Conservation (phyloP, 2,329 filamentous ascomycete species). For the Moelleriella libera region DNA sequence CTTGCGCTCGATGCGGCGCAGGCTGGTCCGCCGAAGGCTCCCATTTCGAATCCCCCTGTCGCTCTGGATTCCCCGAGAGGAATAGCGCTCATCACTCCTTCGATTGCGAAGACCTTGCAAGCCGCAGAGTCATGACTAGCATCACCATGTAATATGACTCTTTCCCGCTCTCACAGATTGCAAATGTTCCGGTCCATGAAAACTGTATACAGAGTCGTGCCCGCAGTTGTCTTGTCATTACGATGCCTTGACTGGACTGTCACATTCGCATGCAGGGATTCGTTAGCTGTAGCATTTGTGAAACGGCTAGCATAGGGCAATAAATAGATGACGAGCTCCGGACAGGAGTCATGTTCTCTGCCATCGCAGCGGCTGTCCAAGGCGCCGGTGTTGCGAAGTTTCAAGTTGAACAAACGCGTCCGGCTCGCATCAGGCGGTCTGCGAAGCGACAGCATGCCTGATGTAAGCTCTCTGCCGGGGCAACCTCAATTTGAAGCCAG, state of each 20-base stretch:
- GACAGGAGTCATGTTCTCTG: neutral
- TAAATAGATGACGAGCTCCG: neutral
- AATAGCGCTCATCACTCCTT: neutral
- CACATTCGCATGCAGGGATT: neutral
- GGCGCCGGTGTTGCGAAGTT: neutral
- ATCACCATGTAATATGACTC: neutral
- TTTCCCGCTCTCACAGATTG: too few relatives aligned
- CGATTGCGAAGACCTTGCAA: neutral
- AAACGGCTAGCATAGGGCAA: neutral
- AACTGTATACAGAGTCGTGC: too few relatives aligned
- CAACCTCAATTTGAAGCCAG: too few relatives aligned
- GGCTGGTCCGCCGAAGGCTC: too few relatives aligned
- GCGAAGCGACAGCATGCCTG: neutral
- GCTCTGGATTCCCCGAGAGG: conserved; percentile 1
- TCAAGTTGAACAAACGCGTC: neutral
- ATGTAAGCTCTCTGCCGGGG: neutral
- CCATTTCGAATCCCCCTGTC: neutral
- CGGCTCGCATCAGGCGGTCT: too few relatives aligned
- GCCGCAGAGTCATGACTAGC: neutral
- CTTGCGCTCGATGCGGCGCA: too few relatives aligned
- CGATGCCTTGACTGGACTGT: neutral
- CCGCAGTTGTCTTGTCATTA: neutral
- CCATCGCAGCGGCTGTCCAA: neutral
- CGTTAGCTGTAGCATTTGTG: neutral
- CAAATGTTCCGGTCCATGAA: neutral